Base-by-base conservation (phyloP, 352 stramenopile species). In the Globisporangium paddicum region DNA sequence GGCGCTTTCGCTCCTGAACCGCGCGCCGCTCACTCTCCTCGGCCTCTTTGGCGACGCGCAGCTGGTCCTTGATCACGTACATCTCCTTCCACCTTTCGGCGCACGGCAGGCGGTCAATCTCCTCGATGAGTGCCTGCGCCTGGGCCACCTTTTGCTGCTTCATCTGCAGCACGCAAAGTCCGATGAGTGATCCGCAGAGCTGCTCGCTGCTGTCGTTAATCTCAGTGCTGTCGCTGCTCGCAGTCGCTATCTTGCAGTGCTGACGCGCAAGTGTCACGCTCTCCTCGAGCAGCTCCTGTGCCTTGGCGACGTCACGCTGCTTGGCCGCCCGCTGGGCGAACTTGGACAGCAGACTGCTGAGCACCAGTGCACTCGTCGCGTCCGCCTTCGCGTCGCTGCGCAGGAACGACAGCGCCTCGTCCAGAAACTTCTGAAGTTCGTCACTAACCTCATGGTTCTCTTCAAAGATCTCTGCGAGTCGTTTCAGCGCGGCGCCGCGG, bases 131-230 rank as follows among this genome's bases (percentile, higher is more conserved):
- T 44, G 67, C 34, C 2, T 54, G 42, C 3, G 79, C 79, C 23
- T 71, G 46, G 0, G 41, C 58, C 14, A 71, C 51, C 42, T 80
- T 71, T 5, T 68, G 64, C 26, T 74, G 58, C 50, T 72, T 77
- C n/a, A 89, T 68, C 19, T 79, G 61, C 8, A 89, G 64, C 35
- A 89, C 73, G 23, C 77, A 89, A 26, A 84, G 63, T 7, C 73
- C 77, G 9, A 87, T 66, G 11, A 89, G 69, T 26, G 73, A 57
- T n/a, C 77, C 67, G 49, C 71, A 73, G 57, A 84, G 63, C 44
- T 66, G 50, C 32, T 78, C 71, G 8, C 38, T 68, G 21, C 51
- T 55, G 11, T 28, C 54, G 9, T 60, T 50, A 19, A 9, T 18
- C 8, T 23, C 26, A 14, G 28, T 14, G 13, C 25, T 58, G 8